Evolutionary conservation across 139 green algal species (phyloP).

Genomic region (Haematococcus sp.): DNA sequence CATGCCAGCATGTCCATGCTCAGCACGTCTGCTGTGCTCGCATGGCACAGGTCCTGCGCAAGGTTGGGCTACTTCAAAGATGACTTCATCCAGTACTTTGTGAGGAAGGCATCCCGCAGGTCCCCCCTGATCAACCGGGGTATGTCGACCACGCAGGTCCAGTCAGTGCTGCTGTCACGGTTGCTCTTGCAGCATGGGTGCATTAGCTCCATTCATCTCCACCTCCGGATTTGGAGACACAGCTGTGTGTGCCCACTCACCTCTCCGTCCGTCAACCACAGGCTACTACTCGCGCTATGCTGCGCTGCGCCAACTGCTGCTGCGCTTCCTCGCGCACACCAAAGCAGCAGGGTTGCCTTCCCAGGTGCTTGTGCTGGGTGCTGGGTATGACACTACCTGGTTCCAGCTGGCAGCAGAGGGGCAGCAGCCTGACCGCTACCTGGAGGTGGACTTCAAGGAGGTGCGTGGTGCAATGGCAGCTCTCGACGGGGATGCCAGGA

Average conservation of each 20-base stretch:
- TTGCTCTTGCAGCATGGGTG: too few relatives aligned
- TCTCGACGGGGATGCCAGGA: too few relatives aligned
- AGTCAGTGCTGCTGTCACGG: too few relatives aligned
- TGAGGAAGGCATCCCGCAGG: slow-evolving; percentile 46
- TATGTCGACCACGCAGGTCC: slow-evolving; percentile 22
- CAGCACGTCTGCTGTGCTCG: not conserved
- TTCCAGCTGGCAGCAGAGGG: slow-evolving; percentile 58
- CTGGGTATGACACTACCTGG: slow-evolving; percentile 86
- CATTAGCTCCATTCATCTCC: too few relatives aligned
- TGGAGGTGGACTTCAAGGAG: slow-evolving; percentile 81
- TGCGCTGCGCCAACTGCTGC: slow-evolving; percentile 57
- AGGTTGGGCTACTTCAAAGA: slow-evolving; percentile 82
- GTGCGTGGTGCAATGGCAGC: slow-evolving; percentile 11
- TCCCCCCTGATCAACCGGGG: slow-evolving; percentile 87
- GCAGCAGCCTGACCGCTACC: slow-evolving; percentile 34
- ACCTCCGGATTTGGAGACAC: too few relatives aligned
- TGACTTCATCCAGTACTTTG: slow-evolving; percentile 79
- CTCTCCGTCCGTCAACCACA: too few relatives aligned
- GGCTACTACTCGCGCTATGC: slow-evolving; percentile 77
- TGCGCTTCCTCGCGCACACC: slow-evolving; percentile 53
- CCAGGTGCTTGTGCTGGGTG: slow-evolving; percentile 73
- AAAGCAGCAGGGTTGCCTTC: not conserved
- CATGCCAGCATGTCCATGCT: not conserved
- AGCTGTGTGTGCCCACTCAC: too few relatives aligned
- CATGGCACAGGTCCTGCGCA: slow-evolving; percentile 67